phyloP scores from a whole-genome alignment of 78 protist species.

The Capsaspora owczarzaki region DNA sequence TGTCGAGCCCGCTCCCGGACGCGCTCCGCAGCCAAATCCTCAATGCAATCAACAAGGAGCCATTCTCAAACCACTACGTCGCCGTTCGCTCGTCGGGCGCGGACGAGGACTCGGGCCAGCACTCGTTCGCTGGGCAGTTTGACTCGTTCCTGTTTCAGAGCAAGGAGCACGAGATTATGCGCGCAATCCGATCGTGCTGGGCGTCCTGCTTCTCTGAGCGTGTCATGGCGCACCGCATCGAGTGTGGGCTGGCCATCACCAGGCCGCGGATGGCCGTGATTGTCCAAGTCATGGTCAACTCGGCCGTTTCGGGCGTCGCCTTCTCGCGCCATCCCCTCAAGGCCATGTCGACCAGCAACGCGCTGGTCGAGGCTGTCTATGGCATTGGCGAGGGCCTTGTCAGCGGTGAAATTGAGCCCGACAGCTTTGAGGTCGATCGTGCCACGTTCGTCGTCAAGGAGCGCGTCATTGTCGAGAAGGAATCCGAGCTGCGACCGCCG shows the following conservation, averaged over 20 bases:
- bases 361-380: neutral
- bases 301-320: neutral
- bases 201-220: constrained; percentile 2
- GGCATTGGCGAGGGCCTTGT: neutral
- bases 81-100: neutral
- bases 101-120: constrained; percentile 1
- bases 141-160: neutral
- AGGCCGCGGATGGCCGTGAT: neutral
- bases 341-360: neutral
- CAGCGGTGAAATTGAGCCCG: neutral
- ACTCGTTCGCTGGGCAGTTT: constrained; percentile 2
- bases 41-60: too few species aligned
- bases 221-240: neutral
- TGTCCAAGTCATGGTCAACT: neutral
- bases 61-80: neutral
- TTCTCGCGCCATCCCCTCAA: constrained; percentile 1
- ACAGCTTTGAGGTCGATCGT: neutral
- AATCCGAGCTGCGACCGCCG: too few species aligned
- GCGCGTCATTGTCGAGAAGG: too few species aligned
- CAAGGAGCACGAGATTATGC: neutral
- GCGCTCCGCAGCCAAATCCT: too few species aligned
- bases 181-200: neutral
- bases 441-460: too few species aligned
- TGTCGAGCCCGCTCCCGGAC: too few species aligned
- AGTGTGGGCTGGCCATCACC: neutral